These are phyloP conservation scores for Vigna mungo DNA, from an alignment of 306 rosid genomes.

Conservation along the genomic window DNA sequence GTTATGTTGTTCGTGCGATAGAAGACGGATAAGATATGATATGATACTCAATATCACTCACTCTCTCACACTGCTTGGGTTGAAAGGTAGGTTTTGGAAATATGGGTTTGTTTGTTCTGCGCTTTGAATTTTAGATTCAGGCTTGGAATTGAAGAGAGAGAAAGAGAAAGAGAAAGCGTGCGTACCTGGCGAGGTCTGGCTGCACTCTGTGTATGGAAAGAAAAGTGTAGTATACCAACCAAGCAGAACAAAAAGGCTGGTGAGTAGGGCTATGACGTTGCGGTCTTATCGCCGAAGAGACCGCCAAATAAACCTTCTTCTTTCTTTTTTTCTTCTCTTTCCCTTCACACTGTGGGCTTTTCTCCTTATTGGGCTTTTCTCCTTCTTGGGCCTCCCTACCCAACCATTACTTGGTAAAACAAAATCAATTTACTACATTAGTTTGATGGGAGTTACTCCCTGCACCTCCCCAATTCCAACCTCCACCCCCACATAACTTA, in stretches of 20 bases:
- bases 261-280: constrained; percentile 56
- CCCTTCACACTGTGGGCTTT: constrained; percentile 24
- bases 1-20: constrained; percentile 11
- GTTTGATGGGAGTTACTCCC: too few relatives aligned
- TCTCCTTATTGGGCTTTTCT: not conserved
- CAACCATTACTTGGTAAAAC: too few relatives aligned
- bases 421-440: too few relatives aligned
- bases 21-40: constrained; percentile 1
- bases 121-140: not conserved
- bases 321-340: not conserved
- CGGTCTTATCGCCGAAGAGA: constrained; percentile 67
- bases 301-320: constrained; percentile 49
- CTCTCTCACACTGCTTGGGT: not conserved
- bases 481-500: too few relatives aligned
- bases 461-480: too few relatives aligned
- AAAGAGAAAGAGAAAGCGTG: not conserved
- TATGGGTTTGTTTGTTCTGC: not conserved
- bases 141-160: not conserved
- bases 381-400: not conserved
- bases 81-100: not conserved
- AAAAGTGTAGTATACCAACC: not conserved
- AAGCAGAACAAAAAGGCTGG: constrained; percentile 47
- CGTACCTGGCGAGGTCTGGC: not conserved
- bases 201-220: not conserved
- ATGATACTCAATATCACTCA: not conserved